Percentiles rank a stretch among this genome's conserved stretches.
Conservation (phyloP, 345 rosid genomes). For the Euphorbia tirucalli region DNA sequence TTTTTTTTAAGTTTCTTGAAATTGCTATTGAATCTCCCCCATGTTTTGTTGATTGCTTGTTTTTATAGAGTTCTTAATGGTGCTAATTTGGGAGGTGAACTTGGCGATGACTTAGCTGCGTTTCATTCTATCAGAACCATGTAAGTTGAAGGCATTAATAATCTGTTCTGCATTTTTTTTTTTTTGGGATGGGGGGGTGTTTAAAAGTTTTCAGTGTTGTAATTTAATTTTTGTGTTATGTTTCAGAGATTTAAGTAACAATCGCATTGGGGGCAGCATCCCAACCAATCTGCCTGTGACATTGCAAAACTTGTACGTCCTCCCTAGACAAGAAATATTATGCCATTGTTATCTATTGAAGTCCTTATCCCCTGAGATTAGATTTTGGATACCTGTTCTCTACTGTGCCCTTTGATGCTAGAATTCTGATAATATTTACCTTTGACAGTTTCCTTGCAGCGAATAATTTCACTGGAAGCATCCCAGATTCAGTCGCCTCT, state of each 20-base stretch:
- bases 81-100: conserved; percentile 90
- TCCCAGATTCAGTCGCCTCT: conserved; percentile 74
- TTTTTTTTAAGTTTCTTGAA: not conserved
- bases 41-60: not conserved
- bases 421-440: conserved; percentile 38
- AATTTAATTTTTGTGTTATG: no score
- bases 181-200: not conserved
- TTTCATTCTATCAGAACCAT: conserved; percentile 73
- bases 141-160: conserved; percentile 44
- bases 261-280: conserved; percentile 84
- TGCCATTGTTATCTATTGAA: not conserved
- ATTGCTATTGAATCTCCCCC: not conserved
- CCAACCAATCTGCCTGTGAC: conserved; percentile 78
- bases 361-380: not conserved
- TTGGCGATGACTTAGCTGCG: conserved; percentile 60
- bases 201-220: not conserved
- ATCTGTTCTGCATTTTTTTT: not conserved
- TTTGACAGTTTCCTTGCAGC: conserved; percentile 90
- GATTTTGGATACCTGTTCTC: not conserved
- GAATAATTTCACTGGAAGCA: conserved; percentile 87
- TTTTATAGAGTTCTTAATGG: conserved; percentile 68
- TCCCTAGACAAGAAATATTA: not conserved
- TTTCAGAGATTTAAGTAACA: conserved; percentile 88
- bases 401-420: conserved; percentile 7
- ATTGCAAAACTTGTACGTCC: conserved; percentile 61